Evolutionary conservation across 2,329 filamentous ascomycete species (phyloP).

Genomic region (Fusarium incarnatum): DNA sequence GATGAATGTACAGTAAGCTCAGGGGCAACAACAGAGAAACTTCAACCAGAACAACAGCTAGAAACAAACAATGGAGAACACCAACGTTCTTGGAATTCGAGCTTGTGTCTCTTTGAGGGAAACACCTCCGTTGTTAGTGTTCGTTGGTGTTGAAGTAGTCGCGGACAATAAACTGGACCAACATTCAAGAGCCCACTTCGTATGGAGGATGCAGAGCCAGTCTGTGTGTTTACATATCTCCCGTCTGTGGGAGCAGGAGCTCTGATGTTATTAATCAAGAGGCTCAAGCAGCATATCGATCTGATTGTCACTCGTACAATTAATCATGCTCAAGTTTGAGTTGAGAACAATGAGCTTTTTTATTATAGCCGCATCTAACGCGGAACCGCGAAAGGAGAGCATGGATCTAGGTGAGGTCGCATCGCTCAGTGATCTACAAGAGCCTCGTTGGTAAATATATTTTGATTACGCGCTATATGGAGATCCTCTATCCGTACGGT

Average conservation of each 20-base stretch:
- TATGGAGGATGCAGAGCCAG: background rate
- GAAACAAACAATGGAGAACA: background rate
- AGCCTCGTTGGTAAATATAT: background rate
- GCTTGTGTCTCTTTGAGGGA: background rate
- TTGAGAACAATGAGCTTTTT: background rate
- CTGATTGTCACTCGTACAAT: background rate
- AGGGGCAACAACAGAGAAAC: constrained; percentile 10
- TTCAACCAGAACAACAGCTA: background rate
- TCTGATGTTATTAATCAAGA: background rate
- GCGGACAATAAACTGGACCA: constrained; percentile 10
- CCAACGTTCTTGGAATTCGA: constrained; percentile 2
- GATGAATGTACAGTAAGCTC: background rate
- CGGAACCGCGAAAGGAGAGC: constrained; percentile 5
- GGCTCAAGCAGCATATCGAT: background rate
- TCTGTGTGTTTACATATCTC: background rate
- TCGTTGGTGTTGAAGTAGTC: constrained; percentile 12
- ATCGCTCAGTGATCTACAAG: constrained; percentile 30
- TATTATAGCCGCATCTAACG: constrained; percentile 15
- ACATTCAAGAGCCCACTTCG: constrained; percentile 14
- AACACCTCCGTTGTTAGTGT: constrained; percentile 13
- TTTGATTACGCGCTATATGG: background rate
- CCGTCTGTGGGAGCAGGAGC: background rate
- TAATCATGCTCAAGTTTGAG: constrained; percentile 18
- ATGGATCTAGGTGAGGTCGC: constrained; percentile 24
- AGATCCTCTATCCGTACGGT: background rate